Base-by-base conservation (phyloP, 768 basidiomycete species). In the Rhodotorula graminis region DNA sequence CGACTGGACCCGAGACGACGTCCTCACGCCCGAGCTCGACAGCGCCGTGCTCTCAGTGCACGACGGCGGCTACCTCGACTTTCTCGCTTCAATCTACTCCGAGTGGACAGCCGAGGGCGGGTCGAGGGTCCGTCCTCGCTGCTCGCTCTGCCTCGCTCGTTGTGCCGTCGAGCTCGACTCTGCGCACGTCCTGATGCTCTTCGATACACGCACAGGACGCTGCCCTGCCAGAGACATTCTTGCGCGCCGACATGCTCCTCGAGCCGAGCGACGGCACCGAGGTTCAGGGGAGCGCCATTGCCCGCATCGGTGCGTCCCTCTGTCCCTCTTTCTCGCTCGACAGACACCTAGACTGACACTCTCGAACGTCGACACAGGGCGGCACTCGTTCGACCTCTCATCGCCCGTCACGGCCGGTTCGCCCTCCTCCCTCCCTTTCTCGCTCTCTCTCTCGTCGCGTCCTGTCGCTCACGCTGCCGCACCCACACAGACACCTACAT, bases 161-260 rank as follows among this genome's bases (percentile, higher is more conserved):
- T 33, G 5, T n/a, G n/a, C 29, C 8, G 16, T 31, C n/a, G 61
- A 62, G 19, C 25, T 27, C 21, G 50, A 2, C 25, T 25, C 52
- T 61, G 56, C 18, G 2, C 33, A 27, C 11, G 23, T 0, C 23
- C 42, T 2, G 40, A n/a, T n/a, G n/a, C n/a, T n/a, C n/a, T n/a
- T n/a, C n/a, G n/a, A n/a, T n/a, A n/a, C n/a, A n/a, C n/a, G n/a
- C n/a, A 23, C 61, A 81, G 80, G 75, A 58, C 14, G 80, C 79
- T 0, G 80, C 82, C 18, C 58, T 82, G 10, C 82, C 82, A 1
- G 80, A 82, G 31, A 76, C 79, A 12, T 82, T 82, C 49, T 68
- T 77, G 10, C 80, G 80, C n/a, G 65, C 42, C 1, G 75, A 75
- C 61, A 66, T 80, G 10, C 67, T 77, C 18, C 65, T 65, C 49